Evolutionary conservation across 129 eudicot species (phyloP).

Genomic region (Lactuca sativa): DNA sequence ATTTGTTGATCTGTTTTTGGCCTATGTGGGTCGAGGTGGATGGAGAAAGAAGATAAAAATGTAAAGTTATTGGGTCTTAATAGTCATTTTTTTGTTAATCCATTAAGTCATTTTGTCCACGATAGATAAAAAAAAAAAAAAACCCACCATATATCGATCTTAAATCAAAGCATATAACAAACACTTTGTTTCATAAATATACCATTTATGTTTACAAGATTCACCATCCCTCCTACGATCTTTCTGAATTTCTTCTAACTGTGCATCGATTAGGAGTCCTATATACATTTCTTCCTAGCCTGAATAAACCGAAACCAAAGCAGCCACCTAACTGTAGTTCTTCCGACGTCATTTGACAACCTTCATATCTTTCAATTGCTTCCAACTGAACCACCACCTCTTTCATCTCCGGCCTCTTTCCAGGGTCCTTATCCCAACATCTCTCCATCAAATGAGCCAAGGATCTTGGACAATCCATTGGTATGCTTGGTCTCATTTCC

Average conservation of each 20-base stretch:
- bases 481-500: slow-evolving; percentile 46
- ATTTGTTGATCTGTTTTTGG: too few species aligned
- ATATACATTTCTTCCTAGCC: slow-evolving; percentile 3
- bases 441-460: slow-evolving; percentile 38
- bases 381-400: slow-evolving; percentile 36
- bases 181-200: background rate
- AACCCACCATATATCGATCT: too few species aligned
- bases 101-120: too few species aligned
- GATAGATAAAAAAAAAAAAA: too few species aligned
- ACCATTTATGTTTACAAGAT: background rate
- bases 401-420: slow-evolving; percentile 46
- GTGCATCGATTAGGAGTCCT: background rate
- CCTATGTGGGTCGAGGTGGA: too few species aligned
- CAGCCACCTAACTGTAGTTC: slow-evolving; percentile 21
- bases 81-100: too few species aligned
- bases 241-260: background rate
- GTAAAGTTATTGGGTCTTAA: too few species aligned
- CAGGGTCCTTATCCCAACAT: slow-evolving; percentile 45
- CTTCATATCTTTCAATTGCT: slow-evolving; percentile 32
- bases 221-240: background rate
- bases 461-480: slow-evolving; percentile 36
- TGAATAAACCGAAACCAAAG: slow-evolving; percentile 21
- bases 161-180: background rate
- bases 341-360: slow-evolving; percentile 18
- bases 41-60: too few species aligned